Evolutionary conservation across 345 rosid genomes (phyloP).

Genomic region (Capsella bursapastoris): DNA sequence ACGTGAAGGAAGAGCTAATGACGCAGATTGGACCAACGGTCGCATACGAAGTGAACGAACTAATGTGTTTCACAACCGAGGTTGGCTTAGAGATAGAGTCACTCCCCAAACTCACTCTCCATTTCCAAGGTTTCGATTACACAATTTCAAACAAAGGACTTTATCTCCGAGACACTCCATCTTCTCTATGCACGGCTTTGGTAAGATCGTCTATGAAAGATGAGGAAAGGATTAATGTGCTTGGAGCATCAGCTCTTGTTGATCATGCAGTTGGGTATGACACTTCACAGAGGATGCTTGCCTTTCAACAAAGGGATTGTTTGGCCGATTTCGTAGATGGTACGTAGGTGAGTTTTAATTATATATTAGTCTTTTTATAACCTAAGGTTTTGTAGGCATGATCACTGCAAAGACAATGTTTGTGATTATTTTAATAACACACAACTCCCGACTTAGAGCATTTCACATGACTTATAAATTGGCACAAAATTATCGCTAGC

Average conservation of each 20-base stretch:
- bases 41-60: constrained; percentile 38
- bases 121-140: constrained; percentile 35
- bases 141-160: constrained; percentile 44
- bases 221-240: constrained; percentile 32
- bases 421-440: background rate
- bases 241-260: constrained; percentile 45
- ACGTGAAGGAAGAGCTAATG: constrained; percentile 33
- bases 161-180: constrained; percentile 38
- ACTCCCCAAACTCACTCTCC: constrained; percentile 37
- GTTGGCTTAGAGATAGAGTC: constrained; percentile 37
- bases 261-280: constrained; percentile 44
- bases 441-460: background rate
- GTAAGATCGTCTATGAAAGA: constrained; percentile 31
- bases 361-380: background rate
- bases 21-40: constrained; percentile 39
- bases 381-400: constrained; percentile 1
- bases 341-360: constrained; percentile 19
- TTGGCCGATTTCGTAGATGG: constrained; percentile 46
- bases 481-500: background rate
- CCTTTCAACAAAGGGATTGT: constrained; percentile 44
- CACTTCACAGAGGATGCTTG: constrained; percentile 25
- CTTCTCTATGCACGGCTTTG: constrained; percentile 44
- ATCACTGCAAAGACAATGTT: background rate
- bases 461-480: background rate
- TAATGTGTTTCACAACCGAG: constrained; percentile 41